Conservation (phyloP, 2,329 filamentous ascomycete genomes). For the Colletotrichum phormii region DNA sequence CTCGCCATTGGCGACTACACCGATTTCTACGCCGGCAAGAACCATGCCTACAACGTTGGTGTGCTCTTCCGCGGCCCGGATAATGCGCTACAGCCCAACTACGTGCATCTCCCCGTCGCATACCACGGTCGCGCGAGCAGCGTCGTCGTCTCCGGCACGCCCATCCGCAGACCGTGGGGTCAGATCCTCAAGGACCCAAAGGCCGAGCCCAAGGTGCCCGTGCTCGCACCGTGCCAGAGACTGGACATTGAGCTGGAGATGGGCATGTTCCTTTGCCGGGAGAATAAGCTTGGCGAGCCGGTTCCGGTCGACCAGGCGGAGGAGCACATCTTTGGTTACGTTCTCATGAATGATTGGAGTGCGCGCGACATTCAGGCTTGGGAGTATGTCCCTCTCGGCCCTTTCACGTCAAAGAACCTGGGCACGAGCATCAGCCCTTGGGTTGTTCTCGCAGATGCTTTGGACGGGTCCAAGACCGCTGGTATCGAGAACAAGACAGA, state of each 20-base stretch:
- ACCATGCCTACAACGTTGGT: constrained; percentile 80
- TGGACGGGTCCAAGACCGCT: constrained; percentile 48
- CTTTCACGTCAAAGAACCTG: constrained; percentile 72
- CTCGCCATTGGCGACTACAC: constrained; percentile 86
- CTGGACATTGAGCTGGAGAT: constrained; percentile 85
- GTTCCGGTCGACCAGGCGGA: constrained; percentile 75
- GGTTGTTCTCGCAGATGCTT: constrained; percentile 70
- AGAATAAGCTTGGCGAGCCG: constrained; percentile 75
- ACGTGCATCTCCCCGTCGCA: constrained; percentile 82
- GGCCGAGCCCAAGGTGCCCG: constrained; percentile 65
- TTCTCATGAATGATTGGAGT: constrained; percentile 74
- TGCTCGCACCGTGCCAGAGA: constrained; percentile 68
- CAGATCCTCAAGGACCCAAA: constrained; percentile 70
- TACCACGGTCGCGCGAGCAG: constrained; percentile 85
- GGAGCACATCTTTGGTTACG: constrained; percentile 77
- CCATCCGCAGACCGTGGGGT: constrained; percentile 77
- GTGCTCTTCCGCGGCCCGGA: constrained; percentile 78
- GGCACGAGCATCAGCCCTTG: constrained; percentile 71
- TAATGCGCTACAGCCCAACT: constrained; percentile 84
- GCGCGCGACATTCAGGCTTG: constrained; percentile 71
- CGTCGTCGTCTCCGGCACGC: constrained; percentile 79
- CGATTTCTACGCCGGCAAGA: constrained; percentile 84
- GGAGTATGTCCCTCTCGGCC: constrained; percentile 72
- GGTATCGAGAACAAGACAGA: constrained; percentile 48
- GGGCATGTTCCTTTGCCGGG: constrained; percentile 77